Conservation (phyloP, 257 asterid species). For the Verbena officinalis region DNA sequence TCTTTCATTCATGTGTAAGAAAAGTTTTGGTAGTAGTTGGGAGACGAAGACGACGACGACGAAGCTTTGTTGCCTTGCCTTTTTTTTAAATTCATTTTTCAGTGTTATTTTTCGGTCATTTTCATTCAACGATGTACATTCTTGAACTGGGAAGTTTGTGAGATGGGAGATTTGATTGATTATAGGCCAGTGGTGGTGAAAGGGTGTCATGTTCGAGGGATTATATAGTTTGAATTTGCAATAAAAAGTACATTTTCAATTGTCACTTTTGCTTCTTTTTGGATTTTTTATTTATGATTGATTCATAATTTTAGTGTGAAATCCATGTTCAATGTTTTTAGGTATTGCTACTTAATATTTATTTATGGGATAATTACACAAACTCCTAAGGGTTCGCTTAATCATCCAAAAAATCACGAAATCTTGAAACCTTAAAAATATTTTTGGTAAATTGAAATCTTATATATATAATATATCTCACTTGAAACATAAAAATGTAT, state of each 20-base stretch:
- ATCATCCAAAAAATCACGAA: no score
- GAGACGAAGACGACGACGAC: slow-evolving; percentile 33
- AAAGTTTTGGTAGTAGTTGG: slow-evolving; percentile 88
- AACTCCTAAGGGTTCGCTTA: no score
- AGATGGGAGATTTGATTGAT: slow-evolving; percentile 41
- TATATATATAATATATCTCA: no score
- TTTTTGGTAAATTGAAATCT: no score
- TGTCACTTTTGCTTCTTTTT: not conserved
- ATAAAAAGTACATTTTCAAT: slow-evolving; percentile 32
- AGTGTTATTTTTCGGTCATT: slow-evolving; percentile 35
- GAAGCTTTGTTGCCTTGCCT: slow-evolving; percentile 38
- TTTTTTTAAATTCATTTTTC: slow-evolving; percentile 29
- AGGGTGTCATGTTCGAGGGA: slow-evolving; percentile 37
- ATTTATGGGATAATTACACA: no score
- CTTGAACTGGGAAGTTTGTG: slow-evolving; percentile 38
- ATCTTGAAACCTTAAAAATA: no score
- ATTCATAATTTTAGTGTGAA: no score
- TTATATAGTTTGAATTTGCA: slow-evolving; percentile 40
- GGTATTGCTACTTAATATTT: no score
- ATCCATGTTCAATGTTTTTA: no score
- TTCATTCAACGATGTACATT: slow-evolving; percentile 64
- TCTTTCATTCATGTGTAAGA: slow-evolving; percentile 77
- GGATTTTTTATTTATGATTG: not conserved
- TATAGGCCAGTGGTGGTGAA: slow-evolving; percentile 25
- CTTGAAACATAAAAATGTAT: no score